Percentiles rank a stretch among this genome's conserved stretches.
Conservation (phyloP, 2,329 filamentous ascomycete species). For the Colletotrichum higginsianum region DNA sequence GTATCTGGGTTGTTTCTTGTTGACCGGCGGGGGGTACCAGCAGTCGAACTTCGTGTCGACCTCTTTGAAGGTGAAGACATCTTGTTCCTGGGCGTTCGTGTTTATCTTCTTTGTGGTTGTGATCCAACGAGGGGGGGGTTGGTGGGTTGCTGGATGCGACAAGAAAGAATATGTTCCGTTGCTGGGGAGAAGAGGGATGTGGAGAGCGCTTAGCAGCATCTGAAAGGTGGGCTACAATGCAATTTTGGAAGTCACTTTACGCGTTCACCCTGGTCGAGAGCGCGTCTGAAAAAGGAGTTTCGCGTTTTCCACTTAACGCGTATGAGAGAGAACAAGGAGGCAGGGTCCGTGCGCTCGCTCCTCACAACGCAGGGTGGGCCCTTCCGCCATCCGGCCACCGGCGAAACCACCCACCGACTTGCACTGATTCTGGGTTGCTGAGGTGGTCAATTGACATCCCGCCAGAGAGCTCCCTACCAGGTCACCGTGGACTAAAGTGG, state of each 20-base stretch:
- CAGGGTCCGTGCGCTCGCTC: slow-evolving; percentile 27
- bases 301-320: slow-evolving; percentile 46
- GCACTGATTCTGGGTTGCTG: slow-evolving; percentile 35
- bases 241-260: slow-evolving; percentile 40
- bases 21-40: slow-evolving; percentile 57
- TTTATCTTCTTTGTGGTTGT: slow-evolving; percentile 22
- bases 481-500: slow-evolving; percentile 40
- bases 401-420: slow-evolving; percentile 43
- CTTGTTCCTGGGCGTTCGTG: slow-evolving; percentile 30
- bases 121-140: slow-evolving; percentile 35
- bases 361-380: slow-evolving; percentile 1
- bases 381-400: slow-evolving; percentile 34
- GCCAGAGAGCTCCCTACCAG: slow-evolving; percentile 31
- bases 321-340: neutral
- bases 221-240: slow-evolving; percentile 39
- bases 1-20: slow-evolving; percentile 44
- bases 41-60: slow-evolving; percentile 66
- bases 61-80: slow-evolving; percentile 65
- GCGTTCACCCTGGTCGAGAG: slow-evolving; percentile 10
- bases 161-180: slow-evolving; percentile 44
- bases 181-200: slow-evolving; percentile 39
- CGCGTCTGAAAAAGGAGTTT: slow-evolving; percentile 39
- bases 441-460: slow-evolving; percentile 41
- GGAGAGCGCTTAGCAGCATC: slow-evolving; percentile 36
- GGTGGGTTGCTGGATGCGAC: slow-evolving; percentile 43